Base-by-base conservation (phyloP, 345 rosid species). In the Viola odorata region DNA sequence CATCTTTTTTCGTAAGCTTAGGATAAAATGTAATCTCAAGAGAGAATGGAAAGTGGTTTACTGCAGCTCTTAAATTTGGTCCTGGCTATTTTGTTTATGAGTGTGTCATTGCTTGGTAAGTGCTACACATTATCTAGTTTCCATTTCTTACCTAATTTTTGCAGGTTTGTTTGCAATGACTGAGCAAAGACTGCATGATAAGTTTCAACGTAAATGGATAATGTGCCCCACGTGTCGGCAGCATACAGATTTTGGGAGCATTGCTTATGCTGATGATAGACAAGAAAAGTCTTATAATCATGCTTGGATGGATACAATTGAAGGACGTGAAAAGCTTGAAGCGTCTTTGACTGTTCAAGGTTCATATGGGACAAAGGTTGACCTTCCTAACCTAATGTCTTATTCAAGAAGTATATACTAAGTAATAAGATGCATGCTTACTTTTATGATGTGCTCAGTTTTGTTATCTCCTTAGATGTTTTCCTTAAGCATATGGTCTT, bases 291-390 rank as follows among this genome's bases (percentile, higher is more conserved):
- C 66, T 42, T 60, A 55, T 61, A 61, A 66, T 65, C 76, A 73
- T 62, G 72, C 70, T 1, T 48, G 40, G 51, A 38, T 15, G 50
- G 53, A 64, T 51, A 61, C 78, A 58, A 73, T 69, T 73, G 79
- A 81, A 82, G 87, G 63, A 60, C 74, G 56, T 67, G 81, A 77
- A 51, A 70, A 50, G 60, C 45, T 16, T 61, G 97, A 85, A 73
- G 82, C 79, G 73, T 78, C 88, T 66, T 66, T 84, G 51, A 53
- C 64, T 7, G 95, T 92, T 63, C 85, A 81, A 73, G 98, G 98
- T 63, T 92, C 98, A 62, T 89, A 89, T 78, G 98, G 98, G 78
- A 89, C 97, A 66, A 92, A 92, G 95, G 98, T 89, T 64, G 63
- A 53, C 36, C 67, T 63, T 57, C 32, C 37, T 14, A 52, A 49